Evolutionary conservation across 2,329 filamentous ascomycete species (phyloP).

Genomic region (Aureobasidium sp.): DNA sequence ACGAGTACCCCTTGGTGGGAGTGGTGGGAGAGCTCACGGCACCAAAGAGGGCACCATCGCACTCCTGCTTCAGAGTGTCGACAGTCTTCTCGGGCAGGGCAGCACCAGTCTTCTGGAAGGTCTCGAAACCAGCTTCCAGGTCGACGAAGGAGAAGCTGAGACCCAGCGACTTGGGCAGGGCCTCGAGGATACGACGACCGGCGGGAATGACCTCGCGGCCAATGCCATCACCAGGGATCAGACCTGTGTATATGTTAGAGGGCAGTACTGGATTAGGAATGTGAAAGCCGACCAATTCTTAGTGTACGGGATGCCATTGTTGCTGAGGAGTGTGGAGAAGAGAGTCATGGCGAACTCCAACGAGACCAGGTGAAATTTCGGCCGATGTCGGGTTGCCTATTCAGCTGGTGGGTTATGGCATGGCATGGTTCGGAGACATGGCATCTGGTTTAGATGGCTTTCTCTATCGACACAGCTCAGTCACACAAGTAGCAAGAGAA

Average conservation of each 20-base stretch:
- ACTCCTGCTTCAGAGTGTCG: constrained; percentile 78
- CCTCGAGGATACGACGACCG: constrained; percentile 83
- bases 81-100: constrained; percentile 89
- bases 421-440: neutral
- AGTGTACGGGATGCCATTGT: constrained; percentile 57
- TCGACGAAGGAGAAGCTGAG: constrained; percentile 92
- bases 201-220: constrained; percentile 96
- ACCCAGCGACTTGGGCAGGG: constrained; percentile 80
- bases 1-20: constrained; percentile 90
- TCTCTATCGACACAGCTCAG: neutral
- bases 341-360: neutral
- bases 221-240: constrained; percentile 97
- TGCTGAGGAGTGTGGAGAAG: constrained; percentile 9
- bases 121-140: constrained; percentile 86
- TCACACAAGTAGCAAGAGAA: neutral
- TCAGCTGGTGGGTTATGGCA: neutral
- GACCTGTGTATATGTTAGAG: constrained; percentile 47
- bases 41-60: constrained; percentile 92
- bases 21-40: constrained; percentile 85
- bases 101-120: constrained; percentile 80
- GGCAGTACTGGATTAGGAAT: neutral
- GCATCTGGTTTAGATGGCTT: neutral
- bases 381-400: constrained; percentile 11
- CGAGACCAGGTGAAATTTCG: constrained; percentile 6
- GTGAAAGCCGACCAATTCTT: constrained; percentile 52